Conservation (phyloP, 768 basidiomycete species). For the Udeniomyces megalosporus region DNA sequence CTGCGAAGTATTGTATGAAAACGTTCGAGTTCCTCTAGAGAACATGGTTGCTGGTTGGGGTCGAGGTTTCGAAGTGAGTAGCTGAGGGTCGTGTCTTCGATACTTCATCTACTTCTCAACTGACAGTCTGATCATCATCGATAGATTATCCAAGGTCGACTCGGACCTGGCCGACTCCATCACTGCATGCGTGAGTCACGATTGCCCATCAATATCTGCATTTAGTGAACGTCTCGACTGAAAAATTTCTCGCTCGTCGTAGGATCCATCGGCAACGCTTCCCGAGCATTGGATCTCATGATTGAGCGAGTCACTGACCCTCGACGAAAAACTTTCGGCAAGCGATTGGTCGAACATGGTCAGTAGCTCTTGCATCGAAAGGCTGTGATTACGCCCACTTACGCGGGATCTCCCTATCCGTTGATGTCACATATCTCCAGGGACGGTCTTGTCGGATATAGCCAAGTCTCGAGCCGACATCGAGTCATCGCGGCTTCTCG, state of each 20-base stretch:
- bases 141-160: slow-evolving; percentile 82
- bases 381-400: background rate
- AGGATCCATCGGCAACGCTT: slow-evolving; percentile 77
- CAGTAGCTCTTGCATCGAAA: slow-evolving; percentile 17
- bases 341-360: slow-evolving; percentile 82
- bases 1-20: slow-evolving; percentile 84
- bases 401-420: background rate
- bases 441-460: slow-evolving; percentile 76
- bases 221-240: background rate
- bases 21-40: slow-evolving; percentile 69
- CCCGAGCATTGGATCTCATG: slow-evolving; percentile 69
- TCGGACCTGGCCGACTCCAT: slow-evolving; percentile 90
- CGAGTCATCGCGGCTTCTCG: slow-evolving; percentile 69
- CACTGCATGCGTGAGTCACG: slow-evolving; percentile 57
- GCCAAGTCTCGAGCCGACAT: slow-evolving; percentile 87
- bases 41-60: slow-evolving; percentile 71
- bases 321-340: slow-evolving; percentile 79
- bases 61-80: slow-evolving; percentile 67
- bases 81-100: background rate
- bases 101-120: too few species aligned
- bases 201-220: background rate
- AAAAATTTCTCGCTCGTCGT: background rate
- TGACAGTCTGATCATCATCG: background rate
- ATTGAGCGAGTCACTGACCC: slow-evolving; percentile 87
- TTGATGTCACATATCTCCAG: slow-evolving; percentile 37